Base-by-base conservation (phyloP, 805 yeast genomes). In the Candida cerambycidarum region DNA sequence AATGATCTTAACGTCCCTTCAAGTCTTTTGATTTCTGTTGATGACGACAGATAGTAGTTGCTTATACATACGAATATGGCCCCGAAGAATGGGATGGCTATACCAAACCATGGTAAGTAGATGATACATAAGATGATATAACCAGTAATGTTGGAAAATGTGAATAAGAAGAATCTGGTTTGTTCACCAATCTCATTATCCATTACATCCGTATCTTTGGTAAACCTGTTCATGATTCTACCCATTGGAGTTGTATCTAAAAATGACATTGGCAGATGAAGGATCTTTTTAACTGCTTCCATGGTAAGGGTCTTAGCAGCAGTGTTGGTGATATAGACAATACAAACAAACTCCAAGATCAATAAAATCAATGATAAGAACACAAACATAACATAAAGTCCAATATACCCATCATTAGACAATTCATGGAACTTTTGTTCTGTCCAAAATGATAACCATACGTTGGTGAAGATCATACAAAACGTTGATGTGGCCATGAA, bases 201-300 rank as follows among this genome's bases (percentile, higher is more conserved):
- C 59, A 87, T 66, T 4, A 81, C 80, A 58, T 89, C 95, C 0
- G 93, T 84, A 61, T 89, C 97, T 53, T 87, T 87, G 2, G 96
- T 87, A 61, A 88, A 88, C 51, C 96, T 71, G 63, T 88, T 89
- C 59, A 89, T 67, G 44, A 89, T 81, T 51, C 96, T 73, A 1
- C 97, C 96, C 69, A 86, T 74, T 14, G 97, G 96, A 0, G 95
- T 85, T 9, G 88, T 80, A 56, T 89, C 96, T 63, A 88, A 73
- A 57, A 78, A 89, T 1, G 81, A 63, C 90, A 87, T 86, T 33
- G 95, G 95, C 2, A 92, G 81, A 46, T 80, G 81, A 45, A 89
- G 65, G 11, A 89, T 67, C 25, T 69, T 74, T 35, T 71, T 62
- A 40, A 82, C 71, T 0, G 95, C 90, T 38, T 53, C 52, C 34